Base-by-base conservation (phyloP, 1,284 basidiomycete genomes). In the Pyrrhoderma noxium region DNA sequence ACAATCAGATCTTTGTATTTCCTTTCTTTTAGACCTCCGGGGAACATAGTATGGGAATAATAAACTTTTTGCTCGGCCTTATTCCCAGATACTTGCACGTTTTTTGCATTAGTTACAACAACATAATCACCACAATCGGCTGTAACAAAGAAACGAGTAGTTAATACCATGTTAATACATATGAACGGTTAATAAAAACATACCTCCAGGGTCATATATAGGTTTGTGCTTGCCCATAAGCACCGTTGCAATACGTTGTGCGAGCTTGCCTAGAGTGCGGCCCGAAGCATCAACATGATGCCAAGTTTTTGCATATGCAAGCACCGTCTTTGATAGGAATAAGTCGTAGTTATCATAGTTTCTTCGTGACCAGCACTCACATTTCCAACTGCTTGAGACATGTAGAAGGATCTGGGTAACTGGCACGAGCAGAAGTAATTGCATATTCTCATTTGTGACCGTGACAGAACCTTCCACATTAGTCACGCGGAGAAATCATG, bases 171-270 rank as follows among this genome's bases (percentile, higher is more conserved):
- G n/a, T 31, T 5, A 31, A 11, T 31, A 31, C 27, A 31, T n/a
- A n/a, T n/a, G n/a, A 21, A 41, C 8, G 3, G 25, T 51, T 3
- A 27, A 35, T 14, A 16, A 25, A n/a, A 2, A 70, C 82, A 56
- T 60, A 92, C 93, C 81, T 59, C 84, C 78, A 19, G 90, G 92
- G 69, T 98, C 92, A 61, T 92, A 98, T 47, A 96, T 91, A 16
- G 96, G 95, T 67, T 99, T 99, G 70, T 99, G 92, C 73, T 99
- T 99, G 65, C 96, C 96, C 94, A 98, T 98, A 51, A 99, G 77
- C 22, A 93, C 90, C 52, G 89, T 80, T 0, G 96, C 96, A 63
- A 99, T 96, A 42, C 91, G 82, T 61, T 90, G 86, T 4, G 95
- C 93, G 4, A 98, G 79, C 70, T 93, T 91, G 63, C 95, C 96